Evolutionary conservation across 225 moss, liverwort and hornwort genomes (phyloP).

Genomic region (Pseudisothecium myosuroides): DNA sequence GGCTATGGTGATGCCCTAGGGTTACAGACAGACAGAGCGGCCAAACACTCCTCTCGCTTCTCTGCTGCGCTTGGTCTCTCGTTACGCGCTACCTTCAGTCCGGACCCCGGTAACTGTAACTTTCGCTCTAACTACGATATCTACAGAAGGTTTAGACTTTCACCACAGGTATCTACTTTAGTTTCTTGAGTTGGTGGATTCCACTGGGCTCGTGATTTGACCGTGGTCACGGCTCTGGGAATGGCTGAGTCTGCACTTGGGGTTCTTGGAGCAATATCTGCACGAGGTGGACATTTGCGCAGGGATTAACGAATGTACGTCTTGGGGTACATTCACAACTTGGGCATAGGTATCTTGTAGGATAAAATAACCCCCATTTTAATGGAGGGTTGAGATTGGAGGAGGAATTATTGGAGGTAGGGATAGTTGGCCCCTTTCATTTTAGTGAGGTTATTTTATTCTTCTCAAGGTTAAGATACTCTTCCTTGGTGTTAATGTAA

Average conservation of each 20-base stretch:
- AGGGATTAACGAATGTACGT: neutral
- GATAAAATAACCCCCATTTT: neutral
- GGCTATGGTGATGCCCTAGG: constrained; percentile 20
- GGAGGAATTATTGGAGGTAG: neutral
- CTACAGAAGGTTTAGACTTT: rapidly evolving
- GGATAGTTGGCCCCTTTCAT: neutral
- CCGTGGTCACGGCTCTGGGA: neutral
- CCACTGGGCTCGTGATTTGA: neutral
- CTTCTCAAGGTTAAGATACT: neutral
- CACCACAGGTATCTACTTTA: rapidly evolving
- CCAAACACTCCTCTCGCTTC: neutral
- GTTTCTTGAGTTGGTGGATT: neutral
- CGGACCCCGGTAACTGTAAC: neutral
- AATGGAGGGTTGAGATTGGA: neutral
- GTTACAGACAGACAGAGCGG: neutral
- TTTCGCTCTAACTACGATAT: neutral
- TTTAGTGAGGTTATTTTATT: neutral
- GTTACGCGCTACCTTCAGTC: neutral
- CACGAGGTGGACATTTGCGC: rapidly evolving
- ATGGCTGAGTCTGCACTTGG: neutral
- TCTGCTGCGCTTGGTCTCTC: neutral
- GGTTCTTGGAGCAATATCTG: neutral
- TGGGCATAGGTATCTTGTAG: neutral
- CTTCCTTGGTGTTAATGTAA: rapidly evolving
- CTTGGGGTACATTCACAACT: neutral